Evolutionary conservation across 306 rosid species (phyloP).

Genomic region (Ceratonia siliqua): DNA sequence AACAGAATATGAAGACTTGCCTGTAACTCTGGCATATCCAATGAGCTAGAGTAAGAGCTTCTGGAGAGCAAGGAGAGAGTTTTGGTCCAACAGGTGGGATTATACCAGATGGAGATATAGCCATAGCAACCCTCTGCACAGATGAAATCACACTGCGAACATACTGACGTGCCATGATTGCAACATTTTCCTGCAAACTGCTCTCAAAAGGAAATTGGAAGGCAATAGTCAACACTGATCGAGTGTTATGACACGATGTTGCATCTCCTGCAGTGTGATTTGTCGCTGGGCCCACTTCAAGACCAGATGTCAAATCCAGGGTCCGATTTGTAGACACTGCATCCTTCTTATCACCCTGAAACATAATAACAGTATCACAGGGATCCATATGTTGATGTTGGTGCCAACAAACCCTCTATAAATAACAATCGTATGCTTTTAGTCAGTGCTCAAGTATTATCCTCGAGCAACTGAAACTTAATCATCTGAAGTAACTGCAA

Average conservation of each 20-base stretch:
- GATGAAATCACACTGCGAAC: conserved; percentile 86
- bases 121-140: conserved; percentile 95
- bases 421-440: neutral
- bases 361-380: conserved; percentile 2
- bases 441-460: neutral
- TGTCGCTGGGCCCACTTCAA: conserved; percentile 72
- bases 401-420: neutral
- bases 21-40: conserved; percentile 97
- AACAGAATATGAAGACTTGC: conserved; percentile 38
- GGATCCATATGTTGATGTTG: neutral
- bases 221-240: conserved; percentile 93
- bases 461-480: neutral
- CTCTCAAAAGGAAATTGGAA: conserved; percentile 94
- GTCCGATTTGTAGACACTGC: conserved; percentile 59
- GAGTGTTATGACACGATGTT: conserved; percentile 53
- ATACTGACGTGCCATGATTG: conserved; percentile 86
- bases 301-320: conserved; percentile 85
- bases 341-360: conserved; percentile 80
- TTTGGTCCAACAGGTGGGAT: conserved; percentile 64
- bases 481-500: neutral
- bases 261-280: conserved; percentile 52
- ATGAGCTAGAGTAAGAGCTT: conserved; percentile 79
- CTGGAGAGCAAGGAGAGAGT: conserved; percentile 82
- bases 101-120: conserved; percentile 84
- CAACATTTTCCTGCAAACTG: conserved; percentile 76